Base-by-base conservation (phyloP, 2,329 filamentous ascomycete genomes). In the Aspergillus pseudotamarii region DNA sequence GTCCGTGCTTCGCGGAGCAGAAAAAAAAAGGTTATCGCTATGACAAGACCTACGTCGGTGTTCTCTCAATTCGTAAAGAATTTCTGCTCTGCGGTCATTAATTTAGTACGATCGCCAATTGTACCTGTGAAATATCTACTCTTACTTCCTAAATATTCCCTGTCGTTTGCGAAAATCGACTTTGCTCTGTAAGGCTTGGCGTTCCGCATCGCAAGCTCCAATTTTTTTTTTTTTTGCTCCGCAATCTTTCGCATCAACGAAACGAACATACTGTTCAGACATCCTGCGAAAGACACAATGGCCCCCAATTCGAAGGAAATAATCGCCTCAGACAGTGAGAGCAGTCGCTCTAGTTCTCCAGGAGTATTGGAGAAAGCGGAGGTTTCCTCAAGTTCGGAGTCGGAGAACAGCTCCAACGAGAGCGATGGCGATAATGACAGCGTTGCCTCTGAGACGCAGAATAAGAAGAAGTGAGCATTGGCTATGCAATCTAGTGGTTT, bases 1-100 rank as follows among this genome's bases (percentile, higher is more conserved):
- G 77, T 75, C 77, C 72, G 77, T 79, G 77, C 77, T 69, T 72
- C 69, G 75, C 72, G 72, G 75, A 78, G 72, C 67, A 72, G 68
- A 76, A 77, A 78, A 77, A 74, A 76, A 77, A 78, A 77, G 73
- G 69, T 74, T 71, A 65, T 69, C 62, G 59, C 55, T 60, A 50
- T 30, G 48, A 64, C 28, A 34, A 65, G 57, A 46, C 58, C 55
- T 28, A 58, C 55, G 60, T 60, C 46, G 41, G 48, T 57, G 51
- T 60, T 41, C 57, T 64, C 60, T 50, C 62, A 62, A 63, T 58
- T 62, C 36, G 26, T 56, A 53, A 41, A 32, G 21, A 23, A 41
- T 10, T 41, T 64, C 26, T 57, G 9, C 6, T 59, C 34, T 23
- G 8, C 14, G 21, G 8, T 21, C 2, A 12, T 21, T n/a, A 21